Base-by-base conservation (phyloP, 129 eudicot species). In the Silybum marianum region DNA sequence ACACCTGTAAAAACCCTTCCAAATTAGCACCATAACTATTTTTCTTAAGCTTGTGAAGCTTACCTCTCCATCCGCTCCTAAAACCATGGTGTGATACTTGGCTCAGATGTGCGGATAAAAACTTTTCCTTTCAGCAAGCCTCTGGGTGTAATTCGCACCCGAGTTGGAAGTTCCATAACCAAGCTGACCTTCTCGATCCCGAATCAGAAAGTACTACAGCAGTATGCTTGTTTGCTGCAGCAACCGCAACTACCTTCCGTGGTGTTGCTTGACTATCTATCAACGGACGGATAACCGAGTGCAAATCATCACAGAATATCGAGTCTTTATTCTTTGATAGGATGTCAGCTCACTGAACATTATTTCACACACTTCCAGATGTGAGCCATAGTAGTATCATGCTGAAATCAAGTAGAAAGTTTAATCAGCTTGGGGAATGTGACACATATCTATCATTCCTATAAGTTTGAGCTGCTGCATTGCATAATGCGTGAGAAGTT, bases 121-220 rank as follows among this genome's bases (percentile, higher is more conserved):
- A 80, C 83, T 80, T 87, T 96, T 1, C 99, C 97, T 88, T 96
- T 93, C 86, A 96, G 85, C 95, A 72, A 91, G 88, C 78, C 99
- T 86, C n/a, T 98, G 99, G 26, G 92, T 90, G 68, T 96, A 93
- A 67, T 96, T 91, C 13, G 97, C 93, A 46, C 95, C 90, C 2
- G 99, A 96, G 81, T 93, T 96, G 32, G 99, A 96, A 63, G 99
- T 96, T 12, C 99, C 99, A 83, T 96, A 96, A 75, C 99, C 99
- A 38, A 96, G 99, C 75, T 96, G 99, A 24, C 99, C 98, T 88
- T 96, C n/a, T n/a, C n/a, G n/a, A n/a, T n/a, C 98, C 99, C 9
- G 78, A 77, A 65, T 89, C 99, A 30, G 99, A 93, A 77, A 96
- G n/a, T n/a, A n/a, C 97, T 22, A 88, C 99, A 36, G 93, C 98